Evolutionary conservation across 2,329 filamentous ascomycete species (phyloP), one percentile per base, ranked within the genome.

Genomic region (Colletotrichum siamense): DNA sequence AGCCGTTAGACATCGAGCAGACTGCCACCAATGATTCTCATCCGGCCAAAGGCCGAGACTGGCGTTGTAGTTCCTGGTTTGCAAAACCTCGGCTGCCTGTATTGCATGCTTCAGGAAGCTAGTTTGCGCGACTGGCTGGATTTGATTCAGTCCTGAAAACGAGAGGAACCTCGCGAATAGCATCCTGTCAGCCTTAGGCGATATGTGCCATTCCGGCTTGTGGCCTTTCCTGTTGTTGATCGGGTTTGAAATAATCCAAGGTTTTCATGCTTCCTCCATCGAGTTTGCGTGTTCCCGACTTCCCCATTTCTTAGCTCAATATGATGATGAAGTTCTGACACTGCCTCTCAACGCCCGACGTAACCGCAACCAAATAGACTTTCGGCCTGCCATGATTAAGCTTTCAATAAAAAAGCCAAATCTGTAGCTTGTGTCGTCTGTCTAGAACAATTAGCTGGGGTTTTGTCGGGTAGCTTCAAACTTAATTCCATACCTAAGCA

Each of bases 111-210:
- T 24, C 44, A 24, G 44, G 6, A 52, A 52, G 3, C 44, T 52
- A 24, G 12, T 1, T 13, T 22, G 44, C 12, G 1, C 44, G n/a
- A 52, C n/a, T 52, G n/a, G 13, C 0, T 22, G n/a, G 3, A 52
- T 0, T 22, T 52, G 1, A 3, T 2, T 2, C 1, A 22, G 44
- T 22, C 10, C 44, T 0, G 44, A 8, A 52, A 52, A 52, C 1
- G 44, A 0, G 12, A 52, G n/a, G 1, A 52, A 1, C 1, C 2
- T 52, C 44, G 44, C n/a, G 6, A 52, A 52, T 8, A 52, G 44
- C 44, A 52, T 52, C 44, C 44, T 0, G 44, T 1, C 18, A n/a
- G 44, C n/a, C 44, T n/a, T n/a, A n/a, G n/a, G n/a, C n/a, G n/a
- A n/a, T n/a, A n/a, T n/a, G n/a, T n/a, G n/a, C n/a, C n/a, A n/a